Conservation (phyloP, 2,329 filamentous ascomycete genomes). For the Metarhizium rileyi region DNA sequence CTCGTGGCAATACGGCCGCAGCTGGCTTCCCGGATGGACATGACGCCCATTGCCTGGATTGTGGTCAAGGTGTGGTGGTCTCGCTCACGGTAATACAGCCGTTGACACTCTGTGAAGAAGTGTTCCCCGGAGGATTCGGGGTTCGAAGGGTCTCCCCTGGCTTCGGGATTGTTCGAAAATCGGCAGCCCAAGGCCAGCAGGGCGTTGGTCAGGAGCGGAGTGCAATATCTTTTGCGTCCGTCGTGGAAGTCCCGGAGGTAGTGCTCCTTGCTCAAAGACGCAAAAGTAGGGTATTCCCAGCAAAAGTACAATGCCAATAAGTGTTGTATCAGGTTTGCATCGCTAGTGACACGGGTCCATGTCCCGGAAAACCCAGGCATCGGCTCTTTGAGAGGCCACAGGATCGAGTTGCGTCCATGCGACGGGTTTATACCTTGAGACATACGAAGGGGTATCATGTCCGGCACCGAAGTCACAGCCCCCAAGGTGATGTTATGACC, state of each 20-base stretch:
- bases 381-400: conserved; percentile 15
- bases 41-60: conserved; percentile 63
- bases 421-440: background rate
- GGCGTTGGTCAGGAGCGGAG: conserved; percentile 54
- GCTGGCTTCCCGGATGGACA: conserved; percentile 65
- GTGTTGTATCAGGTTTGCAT: conserved; percentile 48
- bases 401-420: background rate
- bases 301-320: conserved; percentile 59
- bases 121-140: conserved; percentile 58
- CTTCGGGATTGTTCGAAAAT: conserved; percentile 54
- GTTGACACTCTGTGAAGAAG: conserved; percentile 60
- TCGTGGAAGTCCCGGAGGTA: conserved; percentile 55
- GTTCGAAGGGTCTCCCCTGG: conserved; percentile 48
- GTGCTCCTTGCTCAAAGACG: conserved; percentile 59
- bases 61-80: conserved; percentile 56
- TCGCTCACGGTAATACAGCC: conserved; percentile 45
- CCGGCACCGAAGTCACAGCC: background rate
- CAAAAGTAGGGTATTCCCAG: conserved; percentile 67
- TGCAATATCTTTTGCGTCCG: conserved; percentile 55
- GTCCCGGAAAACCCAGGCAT: conserved; percentile 22
- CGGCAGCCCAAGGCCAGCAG: conserved; percentile 56
- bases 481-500: background rate
- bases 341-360: conserved; percentile 54
- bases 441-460: background rate
- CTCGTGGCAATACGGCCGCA: conserved; percentile 61